A percentile compares a stretch with the other conserved stretches of the same genome.
phyloP scores from a whole-genome alignment of 2,329 filamentous ascomycete genomes.

The Colletotrichum chrysophilum region DNA sequence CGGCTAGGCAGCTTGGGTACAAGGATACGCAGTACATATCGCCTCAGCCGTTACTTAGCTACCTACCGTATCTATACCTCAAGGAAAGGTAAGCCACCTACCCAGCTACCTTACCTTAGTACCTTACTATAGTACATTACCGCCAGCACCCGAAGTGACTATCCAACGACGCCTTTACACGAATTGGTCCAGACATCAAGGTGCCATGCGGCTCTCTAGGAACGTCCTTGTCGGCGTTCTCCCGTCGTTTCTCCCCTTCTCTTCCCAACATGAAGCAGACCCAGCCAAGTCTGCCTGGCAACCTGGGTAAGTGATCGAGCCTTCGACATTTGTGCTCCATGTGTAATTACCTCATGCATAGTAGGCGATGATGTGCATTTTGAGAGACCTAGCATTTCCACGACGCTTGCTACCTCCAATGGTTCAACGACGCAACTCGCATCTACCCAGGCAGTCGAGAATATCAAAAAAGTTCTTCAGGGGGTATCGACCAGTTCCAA shows the following conservation, averaged over 20 bases:
- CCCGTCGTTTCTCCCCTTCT: neutral
- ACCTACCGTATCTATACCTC: neutral
- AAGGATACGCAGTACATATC: neutral
- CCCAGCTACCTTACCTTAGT: too few species aligned
- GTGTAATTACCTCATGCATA: neutral
- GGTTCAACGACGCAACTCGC: neutral
- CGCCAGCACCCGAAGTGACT: neutral
- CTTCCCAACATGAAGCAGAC: neutral
- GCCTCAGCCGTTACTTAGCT: neutral
- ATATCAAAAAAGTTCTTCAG: neutral
- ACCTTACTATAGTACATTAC: neutral
- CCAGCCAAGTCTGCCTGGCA: neutral
- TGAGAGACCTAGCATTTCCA: neutral
- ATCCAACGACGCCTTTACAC: neutral
- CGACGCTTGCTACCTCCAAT: neutral
- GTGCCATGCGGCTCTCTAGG: neutral
- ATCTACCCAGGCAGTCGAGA: neutral
- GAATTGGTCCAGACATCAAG: neutral
- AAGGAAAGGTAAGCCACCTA: neutral
- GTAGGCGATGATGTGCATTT: neutral
- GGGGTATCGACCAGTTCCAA: constrained; percentile 10
- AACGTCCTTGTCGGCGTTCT: neutral
- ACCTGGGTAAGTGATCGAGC: neutral
- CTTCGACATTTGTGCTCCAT: neutral
- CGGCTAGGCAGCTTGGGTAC: neutral